phyloP scores from a whole-genome alignment of 1,284 basidiomycete species.

The Ceratobasidium sp. region DNA sequence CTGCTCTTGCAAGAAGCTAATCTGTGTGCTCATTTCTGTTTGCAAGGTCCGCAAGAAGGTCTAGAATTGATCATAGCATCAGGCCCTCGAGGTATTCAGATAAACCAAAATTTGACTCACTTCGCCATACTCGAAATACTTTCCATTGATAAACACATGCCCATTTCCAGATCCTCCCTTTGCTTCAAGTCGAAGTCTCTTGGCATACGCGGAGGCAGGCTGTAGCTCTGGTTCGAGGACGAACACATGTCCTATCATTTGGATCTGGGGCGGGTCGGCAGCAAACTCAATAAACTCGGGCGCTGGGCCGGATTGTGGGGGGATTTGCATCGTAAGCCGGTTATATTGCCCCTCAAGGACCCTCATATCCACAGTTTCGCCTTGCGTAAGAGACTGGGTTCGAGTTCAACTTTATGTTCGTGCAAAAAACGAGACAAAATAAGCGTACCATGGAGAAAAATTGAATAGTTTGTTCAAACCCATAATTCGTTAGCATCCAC shows the following conservation, averaged over 20 bases:
- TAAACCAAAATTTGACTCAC: conserved; percentile 55
- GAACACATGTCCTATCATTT: conserved; percentile 29
- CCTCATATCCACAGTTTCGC: conserved; percentile 32
- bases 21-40: conserved; percentile 63
- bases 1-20: conserved; percentile 74
- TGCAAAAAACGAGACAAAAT: not conserved
- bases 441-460: conserved; percentile 64
- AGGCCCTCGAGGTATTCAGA: not conserved
- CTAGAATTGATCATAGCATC: conserved; percentile 51
- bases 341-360: conserved; percentile 24
- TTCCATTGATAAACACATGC: conserved; percentile 88
- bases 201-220: conserved; percentile 56
- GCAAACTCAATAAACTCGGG: conserved; percentile 17
- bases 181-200: conserved; percentile 54
- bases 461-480: conserved; percentile 64
- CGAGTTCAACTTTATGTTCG: not conserved
- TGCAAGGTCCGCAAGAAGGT: conserved; percentile 72
- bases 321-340: conserved; percentile 4
- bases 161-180: conserved; percentile 49
- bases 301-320: conserved; percentile 14
- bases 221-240: conserved; percentile 16
- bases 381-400: conserved; percentile 13
- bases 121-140: conserved; percentile 71
- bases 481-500: conserved; percentile 68
- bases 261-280: conserved; percentile 19